Conservation (phyloP, 2,329 filamentous ascomycete species). For the Colletotrichum karsti region DNA sequence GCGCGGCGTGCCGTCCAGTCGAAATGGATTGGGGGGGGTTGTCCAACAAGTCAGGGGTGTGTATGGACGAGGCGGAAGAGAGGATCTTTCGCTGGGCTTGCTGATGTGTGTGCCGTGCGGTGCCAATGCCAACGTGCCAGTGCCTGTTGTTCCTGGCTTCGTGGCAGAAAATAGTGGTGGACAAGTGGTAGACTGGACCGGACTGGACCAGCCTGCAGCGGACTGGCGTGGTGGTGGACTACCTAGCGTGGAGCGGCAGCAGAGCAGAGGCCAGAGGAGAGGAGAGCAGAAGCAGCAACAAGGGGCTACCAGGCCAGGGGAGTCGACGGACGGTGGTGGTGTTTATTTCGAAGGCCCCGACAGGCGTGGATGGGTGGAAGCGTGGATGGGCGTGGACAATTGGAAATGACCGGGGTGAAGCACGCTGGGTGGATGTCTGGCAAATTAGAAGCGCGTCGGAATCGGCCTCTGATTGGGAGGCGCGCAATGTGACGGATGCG, state of each 20-base stretch:
- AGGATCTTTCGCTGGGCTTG: neutral
- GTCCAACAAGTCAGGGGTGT: slow-evolving; percentile 13
- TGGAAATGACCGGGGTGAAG: neutral
- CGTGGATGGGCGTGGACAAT: neutral
- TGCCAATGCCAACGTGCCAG: neutral
- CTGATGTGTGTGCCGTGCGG: neutral
- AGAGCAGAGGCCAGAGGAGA: no score
- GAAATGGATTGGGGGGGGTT: neutral
- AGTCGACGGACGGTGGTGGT: neutral
- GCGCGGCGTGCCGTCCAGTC: neutral
- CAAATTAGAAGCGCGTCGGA: slow-evolving; percentile 25
- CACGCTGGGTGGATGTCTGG: slow-evolving; percentile 23
- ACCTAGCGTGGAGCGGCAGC: neutral
- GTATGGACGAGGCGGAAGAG: neutral
- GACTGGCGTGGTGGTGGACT: slow-evolving; percentile 7
- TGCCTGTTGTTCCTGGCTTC: neutral
- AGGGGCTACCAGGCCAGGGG: neutral
- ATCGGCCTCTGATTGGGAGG: slow-evolving; percentile 14
- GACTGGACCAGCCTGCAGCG: neutral
- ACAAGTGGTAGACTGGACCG: neutral
- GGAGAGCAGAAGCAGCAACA: neutral
- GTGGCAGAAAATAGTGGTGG: no score
- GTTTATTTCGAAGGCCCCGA: slow-evolving; percentile 8
- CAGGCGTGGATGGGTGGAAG: neutral
- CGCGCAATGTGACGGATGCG: slow-evolving; percentile 27